Base-by-base conservation (phyloP, 2,329 filamentous ascomycete species). In the Ceratocystis lukuohia region DNA sequence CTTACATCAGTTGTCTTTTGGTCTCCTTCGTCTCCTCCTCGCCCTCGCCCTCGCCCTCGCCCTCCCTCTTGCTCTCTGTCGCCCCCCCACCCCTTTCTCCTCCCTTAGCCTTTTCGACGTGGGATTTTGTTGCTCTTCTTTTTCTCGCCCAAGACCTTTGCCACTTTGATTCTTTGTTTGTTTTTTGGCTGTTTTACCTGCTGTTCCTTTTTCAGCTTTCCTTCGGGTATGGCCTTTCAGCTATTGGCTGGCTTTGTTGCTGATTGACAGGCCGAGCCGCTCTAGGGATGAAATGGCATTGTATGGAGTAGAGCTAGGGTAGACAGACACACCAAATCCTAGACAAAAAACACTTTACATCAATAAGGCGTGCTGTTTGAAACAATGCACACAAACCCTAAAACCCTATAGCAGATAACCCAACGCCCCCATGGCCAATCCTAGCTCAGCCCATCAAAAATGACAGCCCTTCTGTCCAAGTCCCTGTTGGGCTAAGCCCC, bases 201-300 rank as follows among this genome's bases (percentile, higher is more conserved):
- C 28, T 4, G 15, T n/a, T 20, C 22, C 28, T 30, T 57, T 57
- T 57, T 57, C 28, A 57, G 28, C 28, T 57, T 57, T 7, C 7
- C 28, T 37, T 57, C 30, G 7, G 25, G 25, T 28, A 17, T 57
- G 3, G 3, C 28, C 12, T 30, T 17, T 57, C 53, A 57, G 53
- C 53, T 57, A 12, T 20, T 48, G 46, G 33, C 30, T 33, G 5
- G 30, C 53, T 15, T 57, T 57, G 10, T 33, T 37, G 33, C 2
- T 37, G 33, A 37, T 37, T 57, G 53, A 57, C 53, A 57, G 53
- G 53, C 28, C 22, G 53, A 57, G 53, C 53, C 53, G 53, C 53
- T 30, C 53, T 33, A 57, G 28, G 53, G 53, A 57, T 33, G 33
- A 17, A 57, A 33, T 57, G 53, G 53, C 53, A 57, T 33, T 8